Percentiles rank a stretch among this genome's conserved stretches.
Conservation (phyloP, 495 filamentous ascomycete species). For the Monascus purpureus region DNA sequence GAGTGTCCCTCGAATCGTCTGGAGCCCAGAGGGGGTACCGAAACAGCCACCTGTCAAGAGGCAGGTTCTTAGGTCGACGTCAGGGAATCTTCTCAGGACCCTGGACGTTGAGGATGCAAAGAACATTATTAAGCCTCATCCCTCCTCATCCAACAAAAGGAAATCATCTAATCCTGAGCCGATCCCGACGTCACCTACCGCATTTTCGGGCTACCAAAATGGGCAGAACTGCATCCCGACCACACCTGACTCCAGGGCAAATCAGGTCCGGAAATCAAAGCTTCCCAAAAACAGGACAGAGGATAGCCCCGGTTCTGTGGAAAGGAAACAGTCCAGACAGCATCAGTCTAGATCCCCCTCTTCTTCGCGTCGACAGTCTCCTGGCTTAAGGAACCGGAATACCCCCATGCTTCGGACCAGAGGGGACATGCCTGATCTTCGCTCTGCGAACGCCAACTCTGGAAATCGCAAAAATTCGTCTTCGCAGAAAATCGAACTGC, state of each 20-base stretch:
- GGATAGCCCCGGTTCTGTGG: constrained; percentile 28
- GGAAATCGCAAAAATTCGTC: neutral
- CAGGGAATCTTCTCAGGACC: too few relatives aligned
- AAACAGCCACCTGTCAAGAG: neutral
- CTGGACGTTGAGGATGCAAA: too few relatives aligned
- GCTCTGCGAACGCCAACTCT: constrained; percentile 9
- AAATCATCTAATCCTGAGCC: constrained; percentile 26
- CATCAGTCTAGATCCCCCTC: neutral
- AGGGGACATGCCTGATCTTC: constrained; percentile 12
- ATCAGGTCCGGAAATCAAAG: constrained; percentile 15
- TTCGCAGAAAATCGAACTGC: neutral
- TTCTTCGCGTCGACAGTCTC: neutral
- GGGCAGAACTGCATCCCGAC: constrained; percentile 4
- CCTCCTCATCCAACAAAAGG: too few relatives aligned
- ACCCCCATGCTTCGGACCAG: constrained; percentile 14
- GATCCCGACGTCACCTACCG: constrained; percentile 5
- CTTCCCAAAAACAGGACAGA: constrained; percentile 21
- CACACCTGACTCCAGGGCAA: constrained; percentile 9
- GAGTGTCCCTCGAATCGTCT: neutral
- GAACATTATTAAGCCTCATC: too few relatives aligned
- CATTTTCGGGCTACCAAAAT: constrained; percentile 1
- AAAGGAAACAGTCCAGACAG: constrained; percentile 12
- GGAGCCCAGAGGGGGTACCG: neutral
- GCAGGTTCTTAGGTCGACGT: constrained; percentile 4
- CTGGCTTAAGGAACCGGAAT: neutral